These are phyloP conservation scores for Geotrichum cucujoidarum DNA, from an alignment of 1,139 yeast species.

Conservation along the genomic window DNA sequence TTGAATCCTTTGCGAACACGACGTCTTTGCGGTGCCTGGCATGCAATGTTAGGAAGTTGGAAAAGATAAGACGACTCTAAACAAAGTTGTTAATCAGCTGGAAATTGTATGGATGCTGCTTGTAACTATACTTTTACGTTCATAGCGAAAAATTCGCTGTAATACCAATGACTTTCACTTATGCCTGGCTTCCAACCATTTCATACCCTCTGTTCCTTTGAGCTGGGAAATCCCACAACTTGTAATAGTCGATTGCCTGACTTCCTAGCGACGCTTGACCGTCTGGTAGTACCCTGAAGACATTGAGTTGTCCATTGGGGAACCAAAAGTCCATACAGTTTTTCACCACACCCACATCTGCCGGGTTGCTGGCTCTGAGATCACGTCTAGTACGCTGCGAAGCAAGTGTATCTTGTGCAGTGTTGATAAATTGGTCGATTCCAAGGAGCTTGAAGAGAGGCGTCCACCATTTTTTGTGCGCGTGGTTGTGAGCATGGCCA, in stretches of 20 bases:
- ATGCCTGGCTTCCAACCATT: constrained; percentile 21
- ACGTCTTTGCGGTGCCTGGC: no score
- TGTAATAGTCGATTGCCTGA: constrained; percentile 36
- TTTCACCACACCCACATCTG: constrained; percentile 34
- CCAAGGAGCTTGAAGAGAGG: constrained; percentile 35
- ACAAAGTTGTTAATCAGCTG: no score
- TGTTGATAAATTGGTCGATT: constrained; percentile 37
- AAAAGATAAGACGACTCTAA: no score
- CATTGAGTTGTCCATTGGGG: constrained; percentile 26
- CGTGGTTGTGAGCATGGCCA: constrained; percentile 6
- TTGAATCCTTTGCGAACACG: no score
- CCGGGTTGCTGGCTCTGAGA: constrained; percentile 31
- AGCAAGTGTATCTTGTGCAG: constrained; percentile 32
- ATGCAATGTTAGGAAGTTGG: no score
- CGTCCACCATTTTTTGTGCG: constrained; percentile 24
- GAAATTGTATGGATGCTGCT: no score
- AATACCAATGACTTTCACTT: neutral
- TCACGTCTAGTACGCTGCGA: constrained; percentile 15
- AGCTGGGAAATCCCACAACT: constrained; percentile 34
- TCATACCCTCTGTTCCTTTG: constrained; percentile 21
- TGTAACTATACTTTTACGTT: neutral
- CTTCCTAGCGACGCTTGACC: constrained; percentile 36
- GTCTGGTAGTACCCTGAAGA: constrained; percentile 25
- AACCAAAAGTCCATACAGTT: constrained; percentile 43
- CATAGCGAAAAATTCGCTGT: neutral